phyloP scores from a whole-genome alignment of 2,329 filamentous ascomycete species.

The Talaromyces islandicus region DNA sequence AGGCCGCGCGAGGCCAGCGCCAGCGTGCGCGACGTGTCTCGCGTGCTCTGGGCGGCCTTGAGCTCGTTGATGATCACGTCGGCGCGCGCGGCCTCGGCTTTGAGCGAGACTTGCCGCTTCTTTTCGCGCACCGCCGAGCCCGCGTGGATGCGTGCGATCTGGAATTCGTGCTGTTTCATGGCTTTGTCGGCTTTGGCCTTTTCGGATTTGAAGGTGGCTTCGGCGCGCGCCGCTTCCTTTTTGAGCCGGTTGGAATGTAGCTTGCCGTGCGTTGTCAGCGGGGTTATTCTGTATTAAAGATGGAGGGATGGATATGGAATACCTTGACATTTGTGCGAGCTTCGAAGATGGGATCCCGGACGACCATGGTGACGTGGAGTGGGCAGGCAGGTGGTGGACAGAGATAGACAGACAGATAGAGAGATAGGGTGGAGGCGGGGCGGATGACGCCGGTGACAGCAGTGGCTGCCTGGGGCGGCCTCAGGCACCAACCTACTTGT shows the following conservation, averaged over 20 bases:
- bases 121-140: conserved; percentile 42
- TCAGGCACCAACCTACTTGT: neutral
- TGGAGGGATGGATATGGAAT: conserved; percentile 3
- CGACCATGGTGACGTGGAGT: conserved; percentile 28
- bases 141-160: conserved; percentile 45
- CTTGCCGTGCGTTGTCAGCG: conserved; percentile 13
- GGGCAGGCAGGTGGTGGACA: neutral
- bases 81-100: conserved; percentile 40
- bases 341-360: conserved; percentile 37
- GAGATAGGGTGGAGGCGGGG: neutral
- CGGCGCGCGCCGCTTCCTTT: conserved; percentile 41
- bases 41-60: conserved; percentile 43
- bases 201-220: conserved; percentile 42
- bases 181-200: conserved; percentile 44
- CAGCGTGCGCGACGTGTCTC: conserved; percentile 40
- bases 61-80: conserved; percentile 46
- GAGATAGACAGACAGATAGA: neutral
- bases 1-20: conserved; percentile 40
- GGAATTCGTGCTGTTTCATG: conserved; percentile 43
- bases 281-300: neutral
- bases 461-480: neutral
- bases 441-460: neutral
- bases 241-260: conserved; percentile 44
- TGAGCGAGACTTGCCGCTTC: conserved; percentile 40
- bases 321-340: conserved; percentile 39